Base-by-base conservation (phyloP, 2,329 filamentous ascomycete species). In the Nothophaeocryptopus gaeumannii region DNA sequence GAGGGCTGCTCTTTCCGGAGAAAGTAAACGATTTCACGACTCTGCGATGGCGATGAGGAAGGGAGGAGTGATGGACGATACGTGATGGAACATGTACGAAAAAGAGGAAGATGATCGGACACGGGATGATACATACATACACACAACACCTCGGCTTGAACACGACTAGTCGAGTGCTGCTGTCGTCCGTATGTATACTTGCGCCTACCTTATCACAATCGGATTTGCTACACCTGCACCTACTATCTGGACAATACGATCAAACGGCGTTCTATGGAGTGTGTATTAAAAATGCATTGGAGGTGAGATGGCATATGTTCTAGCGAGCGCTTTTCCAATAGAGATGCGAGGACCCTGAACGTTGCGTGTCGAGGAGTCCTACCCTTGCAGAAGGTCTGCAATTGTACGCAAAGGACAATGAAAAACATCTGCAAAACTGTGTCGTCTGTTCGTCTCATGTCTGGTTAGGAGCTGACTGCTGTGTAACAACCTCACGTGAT, bases 1-100 rank as follows among this genome's bases (percentile, higher is more conserved):
- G 93, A 99, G 86, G 93, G 93, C 76, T 99, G 93, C 89, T 97
- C 93, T 74, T 99, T 99, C 89, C 87, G 93, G 82, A 91, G 91
- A 83, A 99, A 99, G 92, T 99, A 97, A 80, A 89, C 71, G 76
- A 47, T 35, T 53, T 41, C 14, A 20, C 41, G 32, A 39, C 26
- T 16, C 70, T 66, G 68, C 34, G 45, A 54, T 47, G 48, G 55
- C 49, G 45, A 58, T 45, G 50, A 55, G 39, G 45, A 55, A 42
- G 58, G 54, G 55, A 48, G 50, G 45, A 47, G 40, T 26, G 20
- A 26, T 26, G 20, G 20, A 26, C 20, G 20, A 26, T 26, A 26
- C 20, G 20, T 26, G 20, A 26, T 26, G 20, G 20, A 26, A 26
- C 20, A 26, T 26, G 4, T 26, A 26, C 20, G 20, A 26, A 26